Base-by-base conservation (phyloP, 2,329 filamentous ascomycete species). In the Talaromyces sp. region DNA sequence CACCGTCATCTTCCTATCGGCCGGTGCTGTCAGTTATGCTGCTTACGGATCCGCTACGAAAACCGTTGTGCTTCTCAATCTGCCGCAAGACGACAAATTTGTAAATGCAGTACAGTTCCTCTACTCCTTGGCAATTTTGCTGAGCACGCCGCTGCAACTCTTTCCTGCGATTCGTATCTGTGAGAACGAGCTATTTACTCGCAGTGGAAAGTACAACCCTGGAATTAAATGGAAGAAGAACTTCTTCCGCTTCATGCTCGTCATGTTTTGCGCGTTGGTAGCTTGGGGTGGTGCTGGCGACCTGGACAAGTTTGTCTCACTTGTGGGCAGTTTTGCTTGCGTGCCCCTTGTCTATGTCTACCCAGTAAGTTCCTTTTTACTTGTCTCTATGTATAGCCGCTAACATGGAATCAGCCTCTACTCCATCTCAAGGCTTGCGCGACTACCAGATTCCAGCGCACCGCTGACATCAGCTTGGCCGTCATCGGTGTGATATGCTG, bases 181-280 rank as follows among this genome's bases (percentile, higher is more conserved):
- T 37, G 93, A 96, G 77, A 96, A 96, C 69, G 92, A 92, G 68
- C 83, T 98, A 6, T 99, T 98, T 76, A 96, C 91, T 25, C 85
- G 90, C 72, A 96, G 92, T 66, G 93, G 95, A 69, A 99, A 99
- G 78, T 96, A 97, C 97, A 98, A 73, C 14, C 93, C 92, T 0
- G 95, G 91, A 73, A 96, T 99, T 82, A 99, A 99, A 81, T 99
- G 95, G 95, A 91, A 98, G 83, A 99, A 99, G 86, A 99, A 99
- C 70, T 81, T 89, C 37, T 99, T 96, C 81, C 89, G 95, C 61
- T 99, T 98, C 82, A 88, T 93, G 72, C 86, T 97, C 66, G 95
- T 98, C 58, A 85, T 91, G 71, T 77, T 95, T 25, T 98, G 95
- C 72, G 90, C 93, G 0, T 78, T 87, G 63, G 89, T 99, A 67